Evolutionary conservation across 225 moss, liverwort and hornwort genomes (phyloP), one percentile per base, ranked within the genome.

Genomic region (Thuidium tamariscinum): DNA sequence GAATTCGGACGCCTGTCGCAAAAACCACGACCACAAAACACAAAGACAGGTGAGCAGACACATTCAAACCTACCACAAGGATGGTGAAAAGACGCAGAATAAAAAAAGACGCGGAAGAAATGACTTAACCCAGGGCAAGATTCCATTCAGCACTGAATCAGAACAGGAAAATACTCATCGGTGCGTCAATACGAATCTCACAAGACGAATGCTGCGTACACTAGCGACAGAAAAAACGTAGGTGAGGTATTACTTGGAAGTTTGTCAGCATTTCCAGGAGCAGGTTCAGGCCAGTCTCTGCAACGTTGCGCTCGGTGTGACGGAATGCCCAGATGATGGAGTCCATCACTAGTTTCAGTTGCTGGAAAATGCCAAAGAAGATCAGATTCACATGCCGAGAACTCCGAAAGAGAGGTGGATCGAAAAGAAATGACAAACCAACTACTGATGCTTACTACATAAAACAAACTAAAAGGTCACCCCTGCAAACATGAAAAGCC

Each of bases 271-370:
- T 98, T 56, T 97, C 98, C 68, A 98, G 94, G 23, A 97, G 93
- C 56, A 98, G 83, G 84, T 98, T 98, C 37, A 98, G 93, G 21
- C 98, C 98, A 42, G 96, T 98, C 93, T 98, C 98, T 7, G 98
- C 98, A 55, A 98, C 98, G 90, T 98, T 98, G 52, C 98, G 95
- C 84, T 98, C 96, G 19, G 98, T 98, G 86, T 98, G 98, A 48
- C 98, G 96, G 74, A 98, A 98, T 10, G 98, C 98, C 98, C 98
- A 98, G 79, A 98, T 97, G 73, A 98, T 98, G 32, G 98, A 98
- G 86, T 98, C 98, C 98, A 98, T 98, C 85, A 98, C 98, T 59
- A 98, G 92, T 85, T 97, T 97, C 87, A 98, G 92, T 98, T 98
- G 97, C 98, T 98, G 92, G 44, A 17, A 60, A 54, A 85, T 8